These are phyloP conservation scores for Tetracladium maxilliforme DNA, from an alignment of 2,329 filamentous ascomycete species.

Conservation along the genomic window DNA sequence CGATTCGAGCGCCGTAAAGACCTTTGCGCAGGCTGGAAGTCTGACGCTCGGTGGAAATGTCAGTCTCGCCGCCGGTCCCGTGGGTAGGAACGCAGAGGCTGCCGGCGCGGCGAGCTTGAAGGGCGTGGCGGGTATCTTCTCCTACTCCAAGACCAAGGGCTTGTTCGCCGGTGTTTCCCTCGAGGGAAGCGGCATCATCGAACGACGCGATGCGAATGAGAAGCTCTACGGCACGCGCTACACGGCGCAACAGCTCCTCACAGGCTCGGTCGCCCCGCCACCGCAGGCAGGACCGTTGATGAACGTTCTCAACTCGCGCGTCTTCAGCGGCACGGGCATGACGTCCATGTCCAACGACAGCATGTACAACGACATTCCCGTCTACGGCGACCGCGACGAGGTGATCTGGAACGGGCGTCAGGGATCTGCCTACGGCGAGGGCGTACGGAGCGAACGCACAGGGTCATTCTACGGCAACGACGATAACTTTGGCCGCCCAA, in stretches of 20 bases:
- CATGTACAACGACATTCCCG: conserved; percentile 89
- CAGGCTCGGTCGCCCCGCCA: conserved; percentile 63
- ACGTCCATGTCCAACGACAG: no score
- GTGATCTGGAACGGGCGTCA: conserved; percentile 69
- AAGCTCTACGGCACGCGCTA: conserved; percentile 80
- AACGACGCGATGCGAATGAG: conserved; percentile 91
- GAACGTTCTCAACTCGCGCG: conserved; percentile 68
- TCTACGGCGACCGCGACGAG: conserved; percentile 75
- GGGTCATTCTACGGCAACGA: conserved; percentile 18
- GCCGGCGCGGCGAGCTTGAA: conserved; percentile 85
- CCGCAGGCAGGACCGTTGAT: conserved; percentile 74
- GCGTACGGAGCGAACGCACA: conserved; percentile 33
- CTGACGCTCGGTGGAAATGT: conserved; percentile 93
- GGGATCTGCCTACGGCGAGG: conserved; percentile 58
- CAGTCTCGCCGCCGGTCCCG: conserved; percentile 82
- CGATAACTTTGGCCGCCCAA: conserved; percentile 27
- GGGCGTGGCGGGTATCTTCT: conserved; percentile 84
- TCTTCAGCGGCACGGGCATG: conserved; percentile 75
- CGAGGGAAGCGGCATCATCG: conserved; percentile 85
- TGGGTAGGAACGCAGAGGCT: conserved; percentile 90
- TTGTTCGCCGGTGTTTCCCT: conserved; percentile 91
- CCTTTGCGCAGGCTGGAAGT: conserved; percentile 84
- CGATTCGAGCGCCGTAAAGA: conserved; percentile 75
- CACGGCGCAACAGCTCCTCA: conserved; percentile 70
- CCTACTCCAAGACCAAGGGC: conserved; percentile 96